Evolutionary conservation across 345 rosid genomes (phyloP).

Genomic region (Reutealis trisperma): DNA sequence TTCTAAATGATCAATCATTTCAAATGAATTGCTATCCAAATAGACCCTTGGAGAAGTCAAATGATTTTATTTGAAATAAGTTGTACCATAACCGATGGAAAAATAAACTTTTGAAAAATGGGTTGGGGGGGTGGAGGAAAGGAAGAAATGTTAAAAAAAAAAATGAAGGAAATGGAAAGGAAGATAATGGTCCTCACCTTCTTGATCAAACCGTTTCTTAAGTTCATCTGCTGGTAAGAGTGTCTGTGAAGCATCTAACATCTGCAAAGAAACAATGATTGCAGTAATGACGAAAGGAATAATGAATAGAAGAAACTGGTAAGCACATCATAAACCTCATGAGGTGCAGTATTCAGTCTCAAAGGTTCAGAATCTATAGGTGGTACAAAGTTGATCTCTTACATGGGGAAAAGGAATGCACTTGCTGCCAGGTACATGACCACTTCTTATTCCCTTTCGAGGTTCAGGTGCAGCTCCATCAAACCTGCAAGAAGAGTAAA

Average conservation of each 20-base stretch:
- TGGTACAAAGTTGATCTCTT: neutral
- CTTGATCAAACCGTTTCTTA: slow-evolving; percentile 77
- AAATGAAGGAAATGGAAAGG: slow-evolving; percentile 6
- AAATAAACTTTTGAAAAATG: neutral
- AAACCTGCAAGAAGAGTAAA: slow-evolving; percentile 53
- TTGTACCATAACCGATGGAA: neutral
- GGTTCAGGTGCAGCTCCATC: slow-evolving; percentile 92
- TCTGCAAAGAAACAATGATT: slow-evolving; percentile 46
- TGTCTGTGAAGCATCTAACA: slow-evolving; percentile 80
- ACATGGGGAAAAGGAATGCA: slow-evolving; percentile 90
- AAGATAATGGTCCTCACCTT: slow-evolving; percentile 48
- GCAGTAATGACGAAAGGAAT: neutral
- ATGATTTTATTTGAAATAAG: neutral
- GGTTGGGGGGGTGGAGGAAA: neutral
- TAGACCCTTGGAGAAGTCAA: too few species aligned
- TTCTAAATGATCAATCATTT: too few species aligned
- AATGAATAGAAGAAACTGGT: neutral
- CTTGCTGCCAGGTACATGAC: slow-evolving; percentile 96
- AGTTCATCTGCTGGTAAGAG: slow-evolving; percentile 79
- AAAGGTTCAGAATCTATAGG: neutral
- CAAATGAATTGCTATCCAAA: neutral
- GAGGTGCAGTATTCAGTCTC: neutral
- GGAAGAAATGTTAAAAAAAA: too few species aligned
- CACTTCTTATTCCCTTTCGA: slow-evolving; percentile 89
- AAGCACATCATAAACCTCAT: neutral